A percentile compares a stretch with the other conserved stretches of the same genome.
Evolutionary conservation across 2,329 filamentous ascomycete species (phyloP).

Genomic region (Ophidiomyces ophidiicola): DNA sequence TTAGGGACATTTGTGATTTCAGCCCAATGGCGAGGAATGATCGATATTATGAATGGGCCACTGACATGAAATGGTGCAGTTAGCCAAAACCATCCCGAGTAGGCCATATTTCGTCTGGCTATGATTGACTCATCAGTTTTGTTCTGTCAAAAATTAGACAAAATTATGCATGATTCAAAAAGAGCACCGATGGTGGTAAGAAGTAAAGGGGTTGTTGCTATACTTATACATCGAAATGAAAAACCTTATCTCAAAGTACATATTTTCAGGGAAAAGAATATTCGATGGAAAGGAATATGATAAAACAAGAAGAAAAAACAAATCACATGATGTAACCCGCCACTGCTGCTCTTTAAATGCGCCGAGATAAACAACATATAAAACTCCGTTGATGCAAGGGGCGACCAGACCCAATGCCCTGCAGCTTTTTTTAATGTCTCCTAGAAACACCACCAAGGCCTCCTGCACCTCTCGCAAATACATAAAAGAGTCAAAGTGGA

Average conservation of each 20-base stretch:
- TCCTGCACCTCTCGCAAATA: too few species aligned
- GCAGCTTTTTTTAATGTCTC: neutral
- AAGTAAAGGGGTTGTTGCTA: neutral
- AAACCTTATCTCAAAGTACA: neutral
- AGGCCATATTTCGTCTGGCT: too few species aligned
- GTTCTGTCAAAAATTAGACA: neutral
- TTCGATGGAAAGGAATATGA: neutral
- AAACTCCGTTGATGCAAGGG: conserved; percentile 5
- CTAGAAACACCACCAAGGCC: neutral
- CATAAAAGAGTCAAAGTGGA: too few species aligned
- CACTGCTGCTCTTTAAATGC: too few species aligned
- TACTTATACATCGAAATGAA: conserved; percentile 6
- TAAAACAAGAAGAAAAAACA: neutral
- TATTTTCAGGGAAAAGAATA: neutral
- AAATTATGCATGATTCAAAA: too few species aligned
- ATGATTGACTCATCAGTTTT: too few species aligned
- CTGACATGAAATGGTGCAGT: too few species aligned
- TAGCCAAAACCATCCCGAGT: too few species aligned
- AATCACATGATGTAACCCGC: too few species aligned
- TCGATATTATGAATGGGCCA: too few species aligned
- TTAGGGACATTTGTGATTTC: neutral
- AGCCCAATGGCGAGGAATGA: too few species aligned
- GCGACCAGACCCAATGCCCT: neutral
- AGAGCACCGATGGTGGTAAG: too few species aligned
- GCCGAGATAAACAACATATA: neutral